These are phyloP conservation scores for Lactarius vividus DNA, from an alignment of 768 basidiomycete genomes.

Conservation along the genomic window DNA sequence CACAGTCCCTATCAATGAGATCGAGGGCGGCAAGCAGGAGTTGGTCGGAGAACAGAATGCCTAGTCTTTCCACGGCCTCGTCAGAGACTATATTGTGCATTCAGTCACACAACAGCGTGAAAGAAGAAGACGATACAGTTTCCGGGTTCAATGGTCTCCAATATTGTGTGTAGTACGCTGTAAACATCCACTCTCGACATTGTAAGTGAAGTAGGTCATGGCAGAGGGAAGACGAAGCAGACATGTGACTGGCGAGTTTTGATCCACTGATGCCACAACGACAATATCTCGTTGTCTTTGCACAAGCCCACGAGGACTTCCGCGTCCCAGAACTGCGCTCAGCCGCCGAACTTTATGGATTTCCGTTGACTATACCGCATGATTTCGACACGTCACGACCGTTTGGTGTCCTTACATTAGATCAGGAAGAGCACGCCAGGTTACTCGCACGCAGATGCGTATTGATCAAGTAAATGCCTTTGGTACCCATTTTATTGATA, in stretches of 20 bases:
- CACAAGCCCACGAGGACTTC: conserved; percentile 79
- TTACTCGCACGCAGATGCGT: conserved; percentile 74
- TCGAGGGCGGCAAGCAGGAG: conserved; percentile 70
- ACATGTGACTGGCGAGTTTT: neutral
- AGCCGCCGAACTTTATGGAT: conserved; percentile 68
- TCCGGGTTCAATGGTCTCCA: conserved; percentile 34
- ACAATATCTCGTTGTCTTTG: conserved; percentile 68
- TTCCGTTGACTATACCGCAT: conserved; percentile 47
- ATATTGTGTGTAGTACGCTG: conserved; percentile 24
- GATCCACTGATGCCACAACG: conserved; percentile 5
- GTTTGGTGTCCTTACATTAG: conserved; percentile 70
- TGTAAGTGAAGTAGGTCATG: neutral
- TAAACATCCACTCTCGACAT: conserved; percentile 14
- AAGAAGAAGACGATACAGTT: conserved; percentile 33
- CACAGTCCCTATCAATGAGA: conserved; percentile 67
- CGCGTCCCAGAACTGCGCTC: conserved; percentile 81
- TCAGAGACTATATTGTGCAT: conserved; percentile 41
- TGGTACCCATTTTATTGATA: too few relatives aligned
- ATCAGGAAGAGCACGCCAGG: conserved; percentile 68
- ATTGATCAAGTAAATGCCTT: conserved; percentile 66
- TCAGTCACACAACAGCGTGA: neutral
- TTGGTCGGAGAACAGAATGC: conserved; percentile 59
- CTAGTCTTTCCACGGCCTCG: conserved; percentile 53
- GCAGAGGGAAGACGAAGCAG: neutral
- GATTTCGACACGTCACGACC: conserved; percentile 58